Evolutionary conservation across 129 eudicot genomes (phyloP).

Genomic region (Oenanthe sinensis): DNA sequence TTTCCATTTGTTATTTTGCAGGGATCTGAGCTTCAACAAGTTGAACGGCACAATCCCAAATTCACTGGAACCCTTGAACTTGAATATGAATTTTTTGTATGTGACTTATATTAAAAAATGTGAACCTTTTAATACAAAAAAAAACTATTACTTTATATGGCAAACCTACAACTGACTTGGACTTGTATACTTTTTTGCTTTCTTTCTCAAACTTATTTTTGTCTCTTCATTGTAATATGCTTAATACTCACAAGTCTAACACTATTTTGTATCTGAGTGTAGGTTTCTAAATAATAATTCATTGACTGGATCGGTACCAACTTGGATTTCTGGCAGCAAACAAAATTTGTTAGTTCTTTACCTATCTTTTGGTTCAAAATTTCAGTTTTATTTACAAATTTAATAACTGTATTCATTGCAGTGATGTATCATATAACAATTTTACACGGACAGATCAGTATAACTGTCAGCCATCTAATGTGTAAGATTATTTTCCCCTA

Average conservation of each 20-base stretch:
- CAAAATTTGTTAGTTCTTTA: constrained; percentile 17
- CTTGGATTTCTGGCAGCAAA: constrained; percentile 21
- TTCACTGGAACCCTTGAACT: constrained; percentile 9
- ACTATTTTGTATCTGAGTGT: constrained; percentile 6
- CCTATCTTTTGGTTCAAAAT: neutral
- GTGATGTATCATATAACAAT: constrained; percentile 37
- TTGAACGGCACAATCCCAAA: constrained; percentile 30
- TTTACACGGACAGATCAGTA: constrained; percentile 19
- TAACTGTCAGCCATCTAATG: constrained; percentile 22
- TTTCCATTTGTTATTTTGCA: constrained; percentile 11
- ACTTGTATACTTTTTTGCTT: neutral
- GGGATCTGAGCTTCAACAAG: constrained; percentile 44
- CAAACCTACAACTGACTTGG: neutral
- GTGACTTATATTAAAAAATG: neutral
- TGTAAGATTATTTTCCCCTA: constrained; percentile 21
- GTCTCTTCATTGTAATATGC: neutral
- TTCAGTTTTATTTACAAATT: neutral
- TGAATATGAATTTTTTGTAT: constrained; percentile 18
- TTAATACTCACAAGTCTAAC: constrained; percentile 2
- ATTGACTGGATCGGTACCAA: constrained; percentile 24
- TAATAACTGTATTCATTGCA: neutral
- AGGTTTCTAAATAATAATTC: constrained; percentile 36
- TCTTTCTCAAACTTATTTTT: neutral
- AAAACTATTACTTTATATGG: neutral
- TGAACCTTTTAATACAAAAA: neutral